These are phyloP conservation scores for Lentinula sp. DNA, from an alignment of 768 basidiomycete species.

Conservation along the genomic window DNA sequence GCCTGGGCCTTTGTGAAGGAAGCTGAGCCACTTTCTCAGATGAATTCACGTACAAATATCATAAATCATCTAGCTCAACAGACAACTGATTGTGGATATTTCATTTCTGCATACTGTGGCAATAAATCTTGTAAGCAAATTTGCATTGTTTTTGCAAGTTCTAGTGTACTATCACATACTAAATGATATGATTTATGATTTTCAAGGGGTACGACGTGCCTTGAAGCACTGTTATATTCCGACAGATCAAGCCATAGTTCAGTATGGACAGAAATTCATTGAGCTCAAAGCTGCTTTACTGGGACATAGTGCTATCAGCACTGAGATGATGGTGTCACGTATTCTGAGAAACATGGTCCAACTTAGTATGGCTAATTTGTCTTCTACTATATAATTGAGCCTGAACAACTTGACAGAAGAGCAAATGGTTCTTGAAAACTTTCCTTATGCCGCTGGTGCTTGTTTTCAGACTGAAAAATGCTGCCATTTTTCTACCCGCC, in stretches of 20 bases:
- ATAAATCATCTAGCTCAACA: background rate
- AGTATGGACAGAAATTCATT: background rate
- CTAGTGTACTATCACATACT: too few species aligned
- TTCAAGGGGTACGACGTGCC: background rate
- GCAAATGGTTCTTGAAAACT: too few species aligned
- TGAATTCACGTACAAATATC: background rate
- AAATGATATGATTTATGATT: too few species aligned
- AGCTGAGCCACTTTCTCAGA: background rate
- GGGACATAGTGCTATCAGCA: background rate
- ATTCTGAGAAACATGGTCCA: background rate
- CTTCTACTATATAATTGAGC: too few species aligned
- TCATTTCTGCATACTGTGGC: background rate
- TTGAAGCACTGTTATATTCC: background rate
- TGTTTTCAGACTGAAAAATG: too few species aligned
- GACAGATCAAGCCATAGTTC: background rate
- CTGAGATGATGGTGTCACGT: background rate
- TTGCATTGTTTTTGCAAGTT: background rate
- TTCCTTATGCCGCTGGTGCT: too few species aligned
- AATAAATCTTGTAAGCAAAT: background rate
- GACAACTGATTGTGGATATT: background rate
- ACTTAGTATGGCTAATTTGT: background rate
- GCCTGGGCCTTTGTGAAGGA: background rate
- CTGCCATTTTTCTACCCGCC: too few species aligned
- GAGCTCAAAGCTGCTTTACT: background rate
- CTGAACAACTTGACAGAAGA: too few species aligned